Percentiles rank a stretch among this genome's conserved stretches.
These are phyloP conservation scores for Mucor irregularis DNA, from an alignment of 371 early-diverging fungal genomes.

Conservation along the genomic window DNA sequence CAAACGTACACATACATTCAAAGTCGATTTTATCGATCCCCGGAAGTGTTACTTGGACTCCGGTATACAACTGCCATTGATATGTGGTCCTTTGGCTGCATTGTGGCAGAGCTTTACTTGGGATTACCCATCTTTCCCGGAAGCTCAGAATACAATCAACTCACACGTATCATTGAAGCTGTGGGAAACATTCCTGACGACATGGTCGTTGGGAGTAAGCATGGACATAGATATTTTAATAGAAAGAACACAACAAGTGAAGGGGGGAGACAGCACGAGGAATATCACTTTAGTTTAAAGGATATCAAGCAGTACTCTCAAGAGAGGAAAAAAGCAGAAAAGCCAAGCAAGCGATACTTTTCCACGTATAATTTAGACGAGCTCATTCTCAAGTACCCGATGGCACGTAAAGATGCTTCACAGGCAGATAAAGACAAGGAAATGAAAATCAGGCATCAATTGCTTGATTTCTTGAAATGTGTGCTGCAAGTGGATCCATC, in stretches of 20 bases:
- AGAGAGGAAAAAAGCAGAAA: conserved; percentile 71
- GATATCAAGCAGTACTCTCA: conserved; percentile 73
- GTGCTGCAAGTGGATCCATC: conserved; percentile 84
- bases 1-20: conserved; percentile 94
- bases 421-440: conserved; percentile 73
- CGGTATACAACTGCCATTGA: conserved; percentile 89
- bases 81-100: conserved; percentile 98
- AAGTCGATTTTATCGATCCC: conserved; percentile 92
- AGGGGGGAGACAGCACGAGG: conserved; percentile 40
- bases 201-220: conserved; percentile 86
- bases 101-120: conserved; percentile 88
- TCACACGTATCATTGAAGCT: conserved; percentile 85
- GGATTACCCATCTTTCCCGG: conserved; percentile 94
- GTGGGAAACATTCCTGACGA: conserved; percentile 70
- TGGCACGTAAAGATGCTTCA: conserved; percentile 62
- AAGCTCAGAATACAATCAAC: conserved; percentile 90
- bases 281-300: conserved; percentile 69
- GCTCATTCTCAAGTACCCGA: conserved; percentile 82
- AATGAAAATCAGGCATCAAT: conserved; percentile 54
- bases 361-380: conserved; percentile 73
- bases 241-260: conserved; percentile 32
- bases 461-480: conserved; percentile 87
- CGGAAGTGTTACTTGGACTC: conserved; percentile 90
- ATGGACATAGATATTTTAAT: conserved; percentile 76
- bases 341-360: conserved; percentile 89